Base-by-base conservation (phyloP, 2,329 filamentous ascomycete genomes). In the Pochonia chlamydosporia region DNA sequence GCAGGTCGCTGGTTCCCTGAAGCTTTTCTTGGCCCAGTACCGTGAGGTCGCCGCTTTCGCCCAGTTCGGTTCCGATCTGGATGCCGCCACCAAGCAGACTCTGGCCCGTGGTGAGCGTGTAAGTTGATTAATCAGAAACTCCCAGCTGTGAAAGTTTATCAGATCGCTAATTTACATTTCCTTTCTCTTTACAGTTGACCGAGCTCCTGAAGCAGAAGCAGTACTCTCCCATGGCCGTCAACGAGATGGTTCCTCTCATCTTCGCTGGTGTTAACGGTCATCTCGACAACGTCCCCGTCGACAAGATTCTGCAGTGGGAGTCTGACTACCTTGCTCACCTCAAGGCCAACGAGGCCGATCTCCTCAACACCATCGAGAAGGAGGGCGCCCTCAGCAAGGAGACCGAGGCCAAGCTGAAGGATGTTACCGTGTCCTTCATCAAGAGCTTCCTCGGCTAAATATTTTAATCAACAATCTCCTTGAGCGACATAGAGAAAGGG, bases 21-120 rank as follows among this genome's bases (percentile, higher is more conserved):
- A 99, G 85, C 90, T 99, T 64, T 99, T 97, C 90, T 89, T 99
- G 87, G 93, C 93, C 65, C 93, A 99, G 81, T 99, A 99, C 85
- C 93, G 93, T 93, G 93, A 99, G 77, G 93, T 99, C 56, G 93
- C 93, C 66, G 93, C 93, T 63, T 99, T 99, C 77, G 92, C 93
- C 64, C 93, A 99, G 79, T 99, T 99, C 84, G 93, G 93, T 86
- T 99, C 93, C 69, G 93, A 99, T 82, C 81, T 99, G 62, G 93
- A 99, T 78, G 93, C 93, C 63, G 84, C 93, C 61, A 99, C 93
- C 74, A 97, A 96, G 86, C 93, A 97, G 81, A 97, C 92, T 55
- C 85, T 99, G 60, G 85, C 70, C 79, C 91, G 93, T 86, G 93
- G 93, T 88, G 92, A 97, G 81, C 91, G 93, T 81, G 85, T 90